A percentile compares a stretch with the other conserved stretches of the same genome.
phyloP scores from a whole-genome alignment of 2,329 filamentous ascomycete genomes.

The Cercospora zeae-maydis region DNA sequence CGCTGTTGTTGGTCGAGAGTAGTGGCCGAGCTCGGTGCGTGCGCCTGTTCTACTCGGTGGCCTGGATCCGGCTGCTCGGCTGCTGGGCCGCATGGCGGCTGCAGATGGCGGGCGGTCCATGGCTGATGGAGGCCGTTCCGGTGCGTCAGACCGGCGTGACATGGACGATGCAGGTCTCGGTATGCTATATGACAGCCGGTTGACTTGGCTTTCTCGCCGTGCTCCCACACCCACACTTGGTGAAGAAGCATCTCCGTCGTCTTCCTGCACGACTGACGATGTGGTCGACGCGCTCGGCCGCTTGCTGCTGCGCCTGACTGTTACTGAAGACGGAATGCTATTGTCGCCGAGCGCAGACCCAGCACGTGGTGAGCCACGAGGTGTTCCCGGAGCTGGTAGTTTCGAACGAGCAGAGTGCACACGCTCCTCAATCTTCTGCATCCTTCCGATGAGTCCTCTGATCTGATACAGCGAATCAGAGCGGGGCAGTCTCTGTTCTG shows the following conservation, averaged over 20 bases:
- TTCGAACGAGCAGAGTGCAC: slow-evolving; percentile 90
- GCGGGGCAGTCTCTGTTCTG: slow-evolving; percentile 46
- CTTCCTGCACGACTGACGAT: slow-evolving; percentile 34
- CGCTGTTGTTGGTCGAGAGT: slow-evolving; percentile 18
- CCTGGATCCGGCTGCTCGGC: slow-evolving; percentile 52
- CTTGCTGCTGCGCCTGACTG: slow-evolving; percentile 64
- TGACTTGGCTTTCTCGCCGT: slow-evolving; percentile 36
- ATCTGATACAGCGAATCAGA: slow-evolving; percentile 85
- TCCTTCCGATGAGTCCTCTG: slow-evolving; percentile 87
- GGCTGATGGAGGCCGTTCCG: slow-evolving; percentile 27
- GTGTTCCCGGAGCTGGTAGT: slow-evolving; percentile 77
- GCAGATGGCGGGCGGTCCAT: slow-evolving; percentile 27
- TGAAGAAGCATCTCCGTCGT: slow-evolving; percentile 16
- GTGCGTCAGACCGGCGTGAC: slow-evolving; percentile 29
- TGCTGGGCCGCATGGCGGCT: slow-evolving; percentile 64
- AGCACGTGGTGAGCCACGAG: slow-evolving; percentile 69
- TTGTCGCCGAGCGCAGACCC: slow-evolving; percentile 35
- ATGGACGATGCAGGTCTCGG: slow-evolving; percentile 31
- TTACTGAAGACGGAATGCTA: slow-evolving; percentile 53
- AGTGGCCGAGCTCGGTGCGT: slow-evolving; percentile 42
- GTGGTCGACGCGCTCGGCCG: slow-evolving; percentile 52
- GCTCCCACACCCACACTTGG: slow-evolving; percentile 15
- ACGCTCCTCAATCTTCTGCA: slow-evolving; percentile 91
- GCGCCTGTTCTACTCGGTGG: slow-evolving; percentile 41
- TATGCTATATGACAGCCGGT: slow-evolving; percentile 51